These are phyloP conservation scores for Acanthamoeba sp. DNA, from an alignment of 208 protist genomes.

Conservation along the genomic window DNA sequence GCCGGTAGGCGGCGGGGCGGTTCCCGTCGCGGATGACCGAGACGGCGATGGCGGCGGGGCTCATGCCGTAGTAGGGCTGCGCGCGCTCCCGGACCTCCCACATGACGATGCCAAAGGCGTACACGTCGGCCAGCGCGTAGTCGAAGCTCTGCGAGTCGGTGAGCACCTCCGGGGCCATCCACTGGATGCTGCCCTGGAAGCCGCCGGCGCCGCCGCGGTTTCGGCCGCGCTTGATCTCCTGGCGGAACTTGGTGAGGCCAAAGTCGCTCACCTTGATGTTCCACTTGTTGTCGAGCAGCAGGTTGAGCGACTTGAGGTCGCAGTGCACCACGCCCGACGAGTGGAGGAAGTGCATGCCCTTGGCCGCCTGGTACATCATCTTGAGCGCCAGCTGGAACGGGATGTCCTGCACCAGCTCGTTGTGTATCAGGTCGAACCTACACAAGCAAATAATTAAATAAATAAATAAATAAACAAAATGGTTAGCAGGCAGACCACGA, in stretches of 20 bases:
- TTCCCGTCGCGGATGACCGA: background rate
- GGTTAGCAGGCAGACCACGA: too few species aligned
- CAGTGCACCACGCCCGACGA: too few species aligned
- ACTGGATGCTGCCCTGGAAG: background rate
- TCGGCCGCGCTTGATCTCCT: background rate
- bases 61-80: background rate
- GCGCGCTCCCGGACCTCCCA: background rate
- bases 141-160: background rate
- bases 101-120: background rate
- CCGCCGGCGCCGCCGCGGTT: background rate
- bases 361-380: too few species aligned
- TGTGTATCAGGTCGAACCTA: background rate
- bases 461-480: too few species aligned
- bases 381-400: background rate
- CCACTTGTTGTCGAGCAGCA: too few species aligned
- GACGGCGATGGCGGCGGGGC: background rate
- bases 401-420: background rate
- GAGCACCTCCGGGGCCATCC: background rate
- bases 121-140: background rate
- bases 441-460: too few species aligned
- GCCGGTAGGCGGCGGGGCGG: background rate
- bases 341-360: too few species aligned
- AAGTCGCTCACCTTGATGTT: too few species aligned
- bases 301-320: too few species aligned
- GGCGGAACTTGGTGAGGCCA: too few species aligned